Evolutionary conservation across 768 basidiomycete genomes (phyloP).

Genomic region (Suillus tomentosus): DNA sequence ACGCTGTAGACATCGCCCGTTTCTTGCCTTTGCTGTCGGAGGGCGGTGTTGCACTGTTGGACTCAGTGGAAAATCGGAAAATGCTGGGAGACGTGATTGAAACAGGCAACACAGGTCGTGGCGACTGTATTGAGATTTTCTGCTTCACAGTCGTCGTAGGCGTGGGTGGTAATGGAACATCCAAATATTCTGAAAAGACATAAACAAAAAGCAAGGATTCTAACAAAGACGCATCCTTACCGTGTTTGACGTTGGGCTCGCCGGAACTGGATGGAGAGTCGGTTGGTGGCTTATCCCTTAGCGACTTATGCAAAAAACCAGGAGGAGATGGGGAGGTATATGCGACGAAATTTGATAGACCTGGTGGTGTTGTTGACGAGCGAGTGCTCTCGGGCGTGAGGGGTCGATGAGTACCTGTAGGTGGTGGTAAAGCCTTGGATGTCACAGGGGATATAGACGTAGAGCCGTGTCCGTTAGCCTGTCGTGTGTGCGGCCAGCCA

Average conservation of each 20-base stretch:
- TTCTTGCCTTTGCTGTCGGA: conserved; percentile 39
- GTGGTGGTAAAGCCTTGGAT: conserved; percentile 21
- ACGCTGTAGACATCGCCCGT: conserved; percentile 32
- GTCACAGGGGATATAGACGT: conserved; percentile 6
- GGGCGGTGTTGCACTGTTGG: conserved; percentile 31
- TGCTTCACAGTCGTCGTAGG: conserved; percentile 21
- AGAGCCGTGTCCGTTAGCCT: conserved; percentile 28
- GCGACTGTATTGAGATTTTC: conserved; percentile 31
- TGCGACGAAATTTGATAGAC: conserved; percentile 32
- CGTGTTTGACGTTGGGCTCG: conserved; percentile 30
- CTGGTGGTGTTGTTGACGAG: conserved; percentile 35
- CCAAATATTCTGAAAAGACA: conserved; percentile 1
- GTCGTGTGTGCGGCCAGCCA: conserved; percentile 46
- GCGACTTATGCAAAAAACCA: conserved; percentile 35
- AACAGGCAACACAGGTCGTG: conserved; percentile 27
- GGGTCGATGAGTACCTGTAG: conserved; percentile 19
- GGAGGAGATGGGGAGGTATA: conserved; percentile 38
- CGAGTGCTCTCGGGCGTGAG: conserved; percentile 35
- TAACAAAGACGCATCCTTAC: conserved; percentile 20
- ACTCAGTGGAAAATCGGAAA: conserved; percentile 29
- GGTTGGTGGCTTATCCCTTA: conserved; percentile 23
- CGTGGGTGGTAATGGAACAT: conserved; percentile 12
- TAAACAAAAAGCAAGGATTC: neutral
- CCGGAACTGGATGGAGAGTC: conserved; percentile 24
- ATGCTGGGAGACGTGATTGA: conserved; percentile 39